Evolutionary conservation across 179 eudicot species (phyloP).

Genomic region (Amaranthus tricolor): DNA sequence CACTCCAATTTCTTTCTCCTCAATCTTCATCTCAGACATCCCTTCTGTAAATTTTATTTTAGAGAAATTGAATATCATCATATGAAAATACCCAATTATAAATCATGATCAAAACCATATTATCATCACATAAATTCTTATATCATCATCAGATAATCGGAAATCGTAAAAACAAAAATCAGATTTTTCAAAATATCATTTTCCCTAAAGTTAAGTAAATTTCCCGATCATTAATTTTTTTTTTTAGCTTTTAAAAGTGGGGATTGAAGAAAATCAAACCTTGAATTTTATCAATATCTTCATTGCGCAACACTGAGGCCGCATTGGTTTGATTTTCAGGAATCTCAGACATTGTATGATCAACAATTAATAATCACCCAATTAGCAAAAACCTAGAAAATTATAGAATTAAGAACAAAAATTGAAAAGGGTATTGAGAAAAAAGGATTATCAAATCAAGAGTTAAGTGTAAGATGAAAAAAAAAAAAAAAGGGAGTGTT

Average conservation of each 20-base stretch:
- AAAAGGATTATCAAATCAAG: no score
- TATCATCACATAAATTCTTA: no score
- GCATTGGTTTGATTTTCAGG: conserved; percentile 46
- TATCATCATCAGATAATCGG: neutral
- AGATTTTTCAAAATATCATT: neutral
- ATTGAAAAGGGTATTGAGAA: neutral
- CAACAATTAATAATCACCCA: neutral
- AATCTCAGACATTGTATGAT: conserved; percentile 59
- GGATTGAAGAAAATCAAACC: conserved; percentile 34
- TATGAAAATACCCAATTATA: neutral
- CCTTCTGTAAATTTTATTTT: conserved; percentile 33
- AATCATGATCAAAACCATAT: neutral
- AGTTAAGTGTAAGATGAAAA: no score
- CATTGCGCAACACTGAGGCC: conserved; percentile 28
- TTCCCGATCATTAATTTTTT: no score
- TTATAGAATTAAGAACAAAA: no score
- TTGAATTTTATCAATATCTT: conserved; percentile 37
- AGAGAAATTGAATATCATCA: neutral
- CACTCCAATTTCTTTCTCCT: conserved; percentile 26
- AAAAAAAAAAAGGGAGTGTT: no score
- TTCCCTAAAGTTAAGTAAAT: no score
- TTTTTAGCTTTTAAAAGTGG: no score
- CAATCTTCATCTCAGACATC: conserved; percentile 39
- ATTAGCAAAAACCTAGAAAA: conserved; percentile 7
- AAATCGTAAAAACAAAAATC: neutral